Conservation (phyloP, 805 yeast genomes). For the Saccharomycopsis sp. region DNA sequence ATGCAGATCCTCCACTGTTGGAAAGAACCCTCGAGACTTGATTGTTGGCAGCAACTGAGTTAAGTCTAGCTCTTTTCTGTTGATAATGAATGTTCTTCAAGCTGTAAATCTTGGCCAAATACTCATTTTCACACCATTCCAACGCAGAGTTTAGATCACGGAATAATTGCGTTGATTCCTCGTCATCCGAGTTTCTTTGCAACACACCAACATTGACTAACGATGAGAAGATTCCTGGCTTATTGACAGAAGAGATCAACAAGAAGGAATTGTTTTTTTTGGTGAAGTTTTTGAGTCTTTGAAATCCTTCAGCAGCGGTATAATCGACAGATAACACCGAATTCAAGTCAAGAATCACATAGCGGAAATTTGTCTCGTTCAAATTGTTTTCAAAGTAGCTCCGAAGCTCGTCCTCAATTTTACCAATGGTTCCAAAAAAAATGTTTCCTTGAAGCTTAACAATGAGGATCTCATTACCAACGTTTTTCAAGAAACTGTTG, state of each 20-base stretch:
- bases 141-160: slow-evolving; percentile 77
- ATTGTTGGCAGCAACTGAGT: slow-evolving; percentile 1
- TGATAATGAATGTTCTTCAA: slow-evolving; percentile 28
- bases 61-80: not conserved
- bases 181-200: slow-evolving; percentile 34
- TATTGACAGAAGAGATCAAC: slow-evolving; percentile 70
- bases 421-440: slow-evolving; percentile 93
- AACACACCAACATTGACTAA: slow-evolving; percentile 66
- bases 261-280: slow-evolving; percentile 63
- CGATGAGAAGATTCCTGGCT: slow-evolving; percentile 58
- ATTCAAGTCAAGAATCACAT: slow-evolving; percentile 76
- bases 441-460: slow-evolving; percentile 81
- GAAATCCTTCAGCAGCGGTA: slow-evolving; percentile 93
- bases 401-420: slow-evolving; percentile 73
- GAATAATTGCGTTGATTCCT: slow-evolving; percentile 50
- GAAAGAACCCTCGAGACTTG: not conserved
- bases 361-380: slow-evolving; percentile 46
- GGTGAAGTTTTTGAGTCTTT: slow-evolving; percentile 73
- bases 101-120: slow-evolving; percentile 55
- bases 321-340: slow-evolving; percentile 78
- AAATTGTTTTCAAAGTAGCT: slow-evolving; percentile 42
- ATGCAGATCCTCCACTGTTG: not conserved
- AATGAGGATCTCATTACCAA: slow-evolving; percentile 86
- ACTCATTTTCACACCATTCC: slow-evolving; percentile 96
- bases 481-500: slow-evolving; percentile 73